A percentile compares a stretch with the other conserved stretches of the same genome.
phyloP scores from a whole-genome alignment of 75 land plant species.

The Sequoiadendron giganteum region DNA sequence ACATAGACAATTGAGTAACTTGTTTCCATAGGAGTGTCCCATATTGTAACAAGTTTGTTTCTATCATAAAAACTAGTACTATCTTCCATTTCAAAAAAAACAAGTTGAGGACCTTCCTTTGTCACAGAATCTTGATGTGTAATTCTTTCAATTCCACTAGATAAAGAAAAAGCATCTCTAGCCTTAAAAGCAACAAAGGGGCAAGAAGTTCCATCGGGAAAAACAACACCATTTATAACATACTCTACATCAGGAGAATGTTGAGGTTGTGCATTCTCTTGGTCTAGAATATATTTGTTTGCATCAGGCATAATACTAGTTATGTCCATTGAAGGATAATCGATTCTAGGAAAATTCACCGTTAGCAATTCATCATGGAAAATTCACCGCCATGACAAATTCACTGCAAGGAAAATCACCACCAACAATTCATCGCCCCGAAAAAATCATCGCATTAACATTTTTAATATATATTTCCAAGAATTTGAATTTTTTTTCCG shows the following conservation, averaged over 20 bases:
- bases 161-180: slow-evolving; percentile 14
- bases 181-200: neutral
- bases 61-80: neutral
- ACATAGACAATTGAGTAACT: slow-evolving; percentile 14
- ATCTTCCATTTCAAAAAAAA: slow-evolving; percentile 2
- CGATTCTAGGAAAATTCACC: no score
- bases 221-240: slow-evolving; percentile 1
- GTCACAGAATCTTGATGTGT: slow-evolving; percentile 9
- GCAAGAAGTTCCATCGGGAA: slow-evolving; percentile 7
- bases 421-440: no score
- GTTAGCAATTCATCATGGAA: no score
- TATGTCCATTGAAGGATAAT: slow-evolving; percentile 16
- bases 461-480: no score
- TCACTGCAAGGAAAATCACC: no score
- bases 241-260: neutral
- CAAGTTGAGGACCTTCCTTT: slow-evolving; percentile 5
- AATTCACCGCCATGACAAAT: no score
- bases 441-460: no score
- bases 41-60: neutral
- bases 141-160: slow-evolving; percentile 7
- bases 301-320: slow-evolving; percentile 1
- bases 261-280: slow-evolving; percentile 4
- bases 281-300: slow-evolving; percentile 14
- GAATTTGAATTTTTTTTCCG: no score
- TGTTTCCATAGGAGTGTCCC: slow-evolving; percentile 11